Conservation (phyloP, 1,139 yeast genomes). For the Magnusiomyces ingens region DNA sequence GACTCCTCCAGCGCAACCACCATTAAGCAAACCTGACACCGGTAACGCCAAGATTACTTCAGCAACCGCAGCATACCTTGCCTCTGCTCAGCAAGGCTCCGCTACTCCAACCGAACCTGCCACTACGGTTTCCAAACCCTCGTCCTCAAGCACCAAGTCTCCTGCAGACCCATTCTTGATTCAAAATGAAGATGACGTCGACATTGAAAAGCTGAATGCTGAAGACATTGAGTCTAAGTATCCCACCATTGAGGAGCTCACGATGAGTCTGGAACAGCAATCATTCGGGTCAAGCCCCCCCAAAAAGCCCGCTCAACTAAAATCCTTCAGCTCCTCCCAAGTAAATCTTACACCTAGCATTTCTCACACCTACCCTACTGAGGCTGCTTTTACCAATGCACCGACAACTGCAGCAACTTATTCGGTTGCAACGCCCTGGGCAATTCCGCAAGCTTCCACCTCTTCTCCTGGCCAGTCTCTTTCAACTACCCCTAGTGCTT, state of each 20-base stretch:
- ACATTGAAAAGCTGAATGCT: slow-evolving; percentile 14
- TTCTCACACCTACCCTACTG: neutral
- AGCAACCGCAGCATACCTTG: too few relatives aligned
- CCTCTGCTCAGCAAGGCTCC: too few relatives aligned
- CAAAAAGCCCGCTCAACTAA: slow-evolving; percentile 6
- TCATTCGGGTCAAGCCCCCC: slow-evolving; percentile 17
- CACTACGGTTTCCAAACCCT: slow-evolving; percentile 5
- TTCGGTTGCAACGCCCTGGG: neutral
- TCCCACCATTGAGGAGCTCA: slow-evolving; percentile 34
- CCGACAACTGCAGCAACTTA: neutral
- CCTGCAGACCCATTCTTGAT: neutral
- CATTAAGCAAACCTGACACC: neutral
- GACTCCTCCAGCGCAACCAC: neutral
- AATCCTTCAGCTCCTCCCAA: slow-evolving; percentile 2
- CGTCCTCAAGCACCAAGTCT: slow-evolving; percentile 3
- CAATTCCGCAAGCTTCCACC: neutral
- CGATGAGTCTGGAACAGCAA: slow-evolving; percentile 23
- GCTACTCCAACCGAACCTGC: slow-evolving; percentile 1
- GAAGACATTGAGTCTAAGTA: slow-evolving; percentile 24
- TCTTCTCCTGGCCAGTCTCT: slow-evolving; percentile 6
- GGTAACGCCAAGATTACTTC: too few relatives aligned
- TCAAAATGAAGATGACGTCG: slow-evolving; percentile 14
- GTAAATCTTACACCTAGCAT: neutral
- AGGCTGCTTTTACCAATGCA: neutral
- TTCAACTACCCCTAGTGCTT: neutral